These are phyloP conservation scores for Sclerotinia subarctica DNA, from an alignment of 2,329 filamentous ascomycete genomes.

Conservation along the genomic window DNA sequence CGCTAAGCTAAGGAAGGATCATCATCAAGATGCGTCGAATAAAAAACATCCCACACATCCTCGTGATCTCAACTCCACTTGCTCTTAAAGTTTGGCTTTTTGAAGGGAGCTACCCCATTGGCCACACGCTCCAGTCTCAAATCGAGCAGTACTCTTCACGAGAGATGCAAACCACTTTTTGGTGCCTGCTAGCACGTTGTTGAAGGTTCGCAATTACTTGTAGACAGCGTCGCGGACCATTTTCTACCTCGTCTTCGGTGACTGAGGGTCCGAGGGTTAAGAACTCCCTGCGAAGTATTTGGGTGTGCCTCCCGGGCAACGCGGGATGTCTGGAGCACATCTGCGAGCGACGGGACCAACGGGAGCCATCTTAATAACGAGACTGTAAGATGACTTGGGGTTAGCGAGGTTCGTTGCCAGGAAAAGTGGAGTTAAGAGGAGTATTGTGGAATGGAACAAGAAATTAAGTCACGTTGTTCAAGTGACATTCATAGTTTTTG, in stretches of 20 bases:
- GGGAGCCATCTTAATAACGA: not conserved
- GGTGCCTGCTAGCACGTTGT: not conserved
- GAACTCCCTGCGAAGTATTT: not conserved
- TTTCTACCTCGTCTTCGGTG: constrained; percentile 6
- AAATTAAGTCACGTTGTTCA: not conserved
- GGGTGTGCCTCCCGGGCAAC: not conserved
- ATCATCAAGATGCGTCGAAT: not conserved
- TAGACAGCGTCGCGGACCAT: not conserved
- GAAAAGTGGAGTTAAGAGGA: not conserved
- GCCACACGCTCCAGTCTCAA: not conserved
- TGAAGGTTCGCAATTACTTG: not conserved
- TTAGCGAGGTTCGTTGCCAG: not conserved
- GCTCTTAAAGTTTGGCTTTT: not conserved
- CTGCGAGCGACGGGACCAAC: not conserved
- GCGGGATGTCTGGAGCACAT: not conserved
- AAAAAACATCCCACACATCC: not conserved
- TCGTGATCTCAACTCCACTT: not conserved
- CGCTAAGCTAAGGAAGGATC: not conserved
- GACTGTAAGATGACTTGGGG: not conserved
- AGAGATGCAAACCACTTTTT: not conserved
- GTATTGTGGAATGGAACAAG: not conserved
- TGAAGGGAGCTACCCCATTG: constrained; percentile 8
- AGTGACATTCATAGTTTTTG: not conserved
- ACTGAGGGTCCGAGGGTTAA: not conserved
- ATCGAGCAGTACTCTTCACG: not conserved